Conservation (phyloP, 306 rosid genomes). For the Quercus ilex region DNA sequence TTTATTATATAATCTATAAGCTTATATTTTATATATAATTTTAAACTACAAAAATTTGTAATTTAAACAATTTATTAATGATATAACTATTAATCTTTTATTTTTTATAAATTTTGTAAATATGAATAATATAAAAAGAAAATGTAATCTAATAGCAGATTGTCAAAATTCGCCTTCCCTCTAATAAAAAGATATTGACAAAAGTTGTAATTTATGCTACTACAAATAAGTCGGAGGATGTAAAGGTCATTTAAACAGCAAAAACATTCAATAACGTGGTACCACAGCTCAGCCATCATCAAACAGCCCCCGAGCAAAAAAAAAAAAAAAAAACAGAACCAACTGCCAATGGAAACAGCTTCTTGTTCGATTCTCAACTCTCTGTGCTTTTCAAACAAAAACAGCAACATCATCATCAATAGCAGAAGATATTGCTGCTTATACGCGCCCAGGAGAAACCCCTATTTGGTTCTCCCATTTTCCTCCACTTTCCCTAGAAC, state of each 20-base stretch:
- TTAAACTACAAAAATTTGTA: too few species aligned
- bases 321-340: not conserved
- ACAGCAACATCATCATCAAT: not conserved
- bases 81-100: too few species aligned
- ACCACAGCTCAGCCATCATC: not conserved
- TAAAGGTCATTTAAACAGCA: too few species aligned
- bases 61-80: too few species aligned
- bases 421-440: not conserved
- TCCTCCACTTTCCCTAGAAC: conserved; percentile 15
- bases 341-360: conserved; percentile 40
- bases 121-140: fast-evolving
- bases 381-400: conserved; percentile 16
- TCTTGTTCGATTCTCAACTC: conserved; percentile 23
- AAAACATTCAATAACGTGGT: not conserved
- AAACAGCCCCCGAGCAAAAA: not conserved
- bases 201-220: fast-evolving
- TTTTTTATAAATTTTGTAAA: too few species aligned
- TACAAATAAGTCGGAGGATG: too few species aligned
- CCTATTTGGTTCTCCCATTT: conserved; percentile 20
- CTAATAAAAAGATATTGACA: fast-evolving
- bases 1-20: too few species aligned
- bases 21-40: too few species aligned
- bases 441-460: conserved; percentile 2
- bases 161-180: fast-evolving
- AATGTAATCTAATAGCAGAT: fast-evolving